A percentile compares a stretch with the other conserved stretches of the same genome.
Conservation (phyloP, 129 eudicot species). For the Erigeron canadensis region DNA sequence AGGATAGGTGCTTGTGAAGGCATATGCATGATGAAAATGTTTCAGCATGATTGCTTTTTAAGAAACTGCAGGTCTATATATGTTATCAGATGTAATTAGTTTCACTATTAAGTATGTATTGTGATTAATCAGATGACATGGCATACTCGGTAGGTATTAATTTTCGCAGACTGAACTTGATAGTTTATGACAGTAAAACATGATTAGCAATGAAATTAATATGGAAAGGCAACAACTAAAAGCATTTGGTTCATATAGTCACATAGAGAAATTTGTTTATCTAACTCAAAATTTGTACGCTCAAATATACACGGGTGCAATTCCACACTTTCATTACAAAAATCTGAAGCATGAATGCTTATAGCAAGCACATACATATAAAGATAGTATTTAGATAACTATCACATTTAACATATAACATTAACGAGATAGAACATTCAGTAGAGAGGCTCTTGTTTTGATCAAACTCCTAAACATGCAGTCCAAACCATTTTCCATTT, state of each 20-base stretch:
- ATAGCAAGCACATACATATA: background rate
- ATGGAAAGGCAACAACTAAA: background rate
- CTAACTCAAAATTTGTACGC: slow-evolving; percentile 12
- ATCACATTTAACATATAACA: slow-evolving; percentile 5
- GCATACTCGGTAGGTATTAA: background rate
- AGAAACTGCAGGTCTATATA: background rate
- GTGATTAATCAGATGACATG: background rate
- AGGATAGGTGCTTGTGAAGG: background rate
- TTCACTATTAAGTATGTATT: background rate
- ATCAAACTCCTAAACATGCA: slow-evolving; percentile 47
- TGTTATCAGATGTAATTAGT: background rate
- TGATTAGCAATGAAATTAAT: background rate
- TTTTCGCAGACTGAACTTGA: background rate
- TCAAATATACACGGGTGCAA: slow-evolving; percentile 29
- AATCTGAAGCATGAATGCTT: slow-evolving; percentile 33
- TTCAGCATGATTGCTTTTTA: background rate
- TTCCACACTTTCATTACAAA: slow-evolving; percentile 37
- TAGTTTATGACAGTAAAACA: background rate
- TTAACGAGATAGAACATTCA: slow-evolving; percentile 39
- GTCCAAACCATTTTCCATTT: slow-evolving; percentile 52
- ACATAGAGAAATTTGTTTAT: slow-evolving; percentile 1
- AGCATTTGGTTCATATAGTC: background rate
- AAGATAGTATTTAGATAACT: slow-evolving; percentile 7
- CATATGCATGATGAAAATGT: background rate
- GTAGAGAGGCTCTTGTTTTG: slow-evolving; percentile 45